Evolutionary conservation across 257 asterid genomes (phyloP).

Genomic region (Nicotiana tomentosiformis): DNA sequence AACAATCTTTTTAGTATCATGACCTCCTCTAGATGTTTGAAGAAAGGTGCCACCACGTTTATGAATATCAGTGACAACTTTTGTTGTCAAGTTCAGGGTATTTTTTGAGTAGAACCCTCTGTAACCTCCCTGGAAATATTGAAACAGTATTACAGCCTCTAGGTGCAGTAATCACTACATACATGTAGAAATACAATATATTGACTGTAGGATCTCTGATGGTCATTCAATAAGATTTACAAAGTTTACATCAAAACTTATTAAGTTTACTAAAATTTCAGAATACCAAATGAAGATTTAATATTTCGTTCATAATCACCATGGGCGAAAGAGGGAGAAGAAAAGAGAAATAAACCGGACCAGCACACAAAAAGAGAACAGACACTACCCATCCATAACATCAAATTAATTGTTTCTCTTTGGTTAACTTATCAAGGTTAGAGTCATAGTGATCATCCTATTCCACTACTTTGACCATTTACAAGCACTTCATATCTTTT

Average conservation of each 20-base stretch:
- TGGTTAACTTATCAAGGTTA: neutral
- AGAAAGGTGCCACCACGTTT: conserved; percentile 94
- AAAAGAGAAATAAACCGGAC: neutral
- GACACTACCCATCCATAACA: neutral
- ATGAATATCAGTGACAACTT: conserved; percentile 76
- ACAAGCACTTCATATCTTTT: neutral
- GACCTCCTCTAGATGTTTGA: conserved; percentile 96
- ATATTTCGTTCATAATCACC: neutral
- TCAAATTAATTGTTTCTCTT: neutral
- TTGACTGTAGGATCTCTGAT: neutral
- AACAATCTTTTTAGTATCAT: conserved; percentile 87
- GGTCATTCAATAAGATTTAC: neutral
- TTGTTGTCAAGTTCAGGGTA: conserved; percentile 70
- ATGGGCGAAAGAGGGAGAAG: neutral
- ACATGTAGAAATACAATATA: neutral
- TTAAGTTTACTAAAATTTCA: neutral
- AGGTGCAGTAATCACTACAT: neutral
- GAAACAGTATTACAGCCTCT: neutral
- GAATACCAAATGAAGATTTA: neutral
- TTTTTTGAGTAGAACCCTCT: conserved; percentile 89
- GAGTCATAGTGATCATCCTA: neutral
- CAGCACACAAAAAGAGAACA: neutral
- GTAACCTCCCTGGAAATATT: conserved; percentile 77
- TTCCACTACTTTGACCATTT: neutral
- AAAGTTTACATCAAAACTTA: neutral